phyloP scores from a whole-genome alignment of 2,329 filamentous ascomycete genomes.

The Cladosporium velox region DNA sequence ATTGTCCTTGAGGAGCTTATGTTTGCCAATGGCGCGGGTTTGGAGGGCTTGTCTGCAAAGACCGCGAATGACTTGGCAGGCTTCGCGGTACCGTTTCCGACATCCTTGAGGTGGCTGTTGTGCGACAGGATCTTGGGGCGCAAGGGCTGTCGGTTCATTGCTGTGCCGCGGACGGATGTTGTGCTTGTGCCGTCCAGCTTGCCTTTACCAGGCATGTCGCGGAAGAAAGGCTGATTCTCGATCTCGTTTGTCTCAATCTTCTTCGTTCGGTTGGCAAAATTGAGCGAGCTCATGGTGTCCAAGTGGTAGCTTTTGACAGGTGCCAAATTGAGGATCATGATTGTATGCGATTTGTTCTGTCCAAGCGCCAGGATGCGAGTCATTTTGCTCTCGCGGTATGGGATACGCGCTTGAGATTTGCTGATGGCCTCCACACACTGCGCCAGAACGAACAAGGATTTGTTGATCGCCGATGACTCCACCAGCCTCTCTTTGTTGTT shows the following conservation, averaged over 20 bases:
- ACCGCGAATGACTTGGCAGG: constrained; percentile 84
- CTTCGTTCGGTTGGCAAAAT: constrained; percentile 96
- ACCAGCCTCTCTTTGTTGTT: constrained; percentile 88
- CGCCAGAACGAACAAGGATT: constrained; percentile 91
- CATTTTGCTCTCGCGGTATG: constrained; percentile 96
- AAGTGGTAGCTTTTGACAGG: constrained; percentile 88
- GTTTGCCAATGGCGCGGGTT: constrained; percentile 42
- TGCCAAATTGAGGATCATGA: constrained; percentile 99
- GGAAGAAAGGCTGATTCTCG: constrained; percentile 88
- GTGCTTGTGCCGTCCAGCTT: constrained; percentile 42
- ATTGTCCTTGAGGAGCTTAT: constrained; percentile 28
- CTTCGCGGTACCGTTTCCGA: constrained; percentile 60
- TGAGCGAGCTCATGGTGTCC: constrained; percentile 95
- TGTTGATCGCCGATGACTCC: constrained; percentile 99
- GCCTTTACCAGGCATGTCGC: constrained; percentile 35
- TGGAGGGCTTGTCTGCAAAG: constrained; percentile 70
- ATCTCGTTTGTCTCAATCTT: constrained; percentile 99
- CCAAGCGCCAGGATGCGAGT: constrained; percentile 90
- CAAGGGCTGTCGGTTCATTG: constrained; percentile 69
- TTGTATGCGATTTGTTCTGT: constrained; percentile 89
- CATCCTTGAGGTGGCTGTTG: constrained; percentile 60
- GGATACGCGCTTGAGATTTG: constrained; percentile 87
- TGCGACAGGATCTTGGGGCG: constrained; percentile 74
- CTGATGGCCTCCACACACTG: constrained; percentile 98
- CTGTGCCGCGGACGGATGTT: constrained; percentile 30